phyloP scores from a whole-genome alignment of 768 basidiomycete genomes.

The Sutorius australiensis region DNA sequence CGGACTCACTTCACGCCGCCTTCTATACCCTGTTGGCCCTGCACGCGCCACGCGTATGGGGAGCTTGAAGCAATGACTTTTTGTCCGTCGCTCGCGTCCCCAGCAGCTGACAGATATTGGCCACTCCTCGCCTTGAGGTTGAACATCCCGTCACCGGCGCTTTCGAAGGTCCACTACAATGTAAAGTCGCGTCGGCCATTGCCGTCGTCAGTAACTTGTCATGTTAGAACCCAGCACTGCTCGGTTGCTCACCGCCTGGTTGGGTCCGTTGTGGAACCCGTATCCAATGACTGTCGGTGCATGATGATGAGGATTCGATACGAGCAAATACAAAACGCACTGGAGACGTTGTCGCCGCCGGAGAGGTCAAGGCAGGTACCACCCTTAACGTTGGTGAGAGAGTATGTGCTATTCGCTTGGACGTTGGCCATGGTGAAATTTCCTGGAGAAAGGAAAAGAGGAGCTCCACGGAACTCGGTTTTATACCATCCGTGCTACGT shows the following conservation, averaged over 20 bases:
- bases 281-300: conserved; percentile 46
- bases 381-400: conserved; percentile 48
- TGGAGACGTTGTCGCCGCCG: conserved; percentile 44
- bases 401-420: conserved; percentile 39
- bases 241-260: conserved; percentile 42
- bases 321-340: conserved; percentile 27
- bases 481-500: too few relatives aligned
- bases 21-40: too few relatives aligned
- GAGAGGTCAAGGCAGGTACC: conserved; percentile 56
- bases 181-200: too few relatives aligned
- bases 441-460: too few relatives aligned
- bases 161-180: conserved; percentile 46
- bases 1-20: too few relatives aligned
- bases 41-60: too few relatives aligned
- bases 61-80: too few relatives aligned
- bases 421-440: conserved; percentile 8
- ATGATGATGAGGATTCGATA: neutral
- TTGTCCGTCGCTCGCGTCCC: too few relatives aligned
- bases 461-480: too few relatives aligned
- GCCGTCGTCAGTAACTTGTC: too few relatives aligned
- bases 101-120: too few relatives aligned
- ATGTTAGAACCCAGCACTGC: neutral
- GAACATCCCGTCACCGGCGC: conserved; percentile 26
- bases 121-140: conserved; percentile 35
- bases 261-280: conserved; percentile 38